Percentiles rank a stretch among this genome's conserved stretches.
phyloP scores from a whole-genome alignment of 257 asterid species.

The Petunia secreta region DNA sequence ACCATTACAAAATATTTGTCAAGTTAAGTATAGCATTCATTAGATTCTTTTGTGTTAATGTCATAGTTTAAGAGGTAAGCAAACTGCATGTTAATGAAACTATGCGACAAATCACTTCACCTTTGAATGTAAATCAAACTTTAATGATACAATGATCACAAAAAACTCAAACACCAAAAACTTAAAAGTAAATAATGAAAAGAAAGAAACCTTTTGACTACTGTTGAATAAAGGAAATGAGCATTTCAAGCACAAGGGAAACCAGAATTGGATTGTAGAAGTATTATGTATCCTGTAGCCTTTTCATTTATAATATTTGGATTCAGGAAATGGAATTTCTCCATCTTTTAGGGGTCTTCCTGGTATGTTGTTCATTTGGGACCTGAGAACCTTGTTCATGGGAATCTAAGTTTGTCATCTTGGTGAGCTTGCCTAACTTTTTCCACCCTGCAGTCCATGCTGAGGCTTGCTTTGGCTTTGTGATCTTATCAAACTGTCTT shows the following conservation, averaged over 20 bases:
- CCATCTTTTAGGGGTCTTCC: constrained; percentile 78
- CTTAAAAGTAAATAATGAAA: constrained; percentile 7
- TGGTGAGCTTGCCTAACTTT: constrained; percentile 69
- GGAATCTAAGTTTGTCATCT: constrained; percentile 46
- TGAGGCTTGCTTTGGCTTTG: constrained; percentile 64
- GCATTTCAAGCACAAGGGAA: neutral
- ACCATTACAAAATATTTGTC: too few relatives aligned
- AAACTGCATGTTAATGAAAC: neutral
- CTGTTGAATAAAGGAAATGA: neutral
- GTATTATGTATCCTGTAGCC: neutral
- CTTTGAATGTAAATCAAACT: neutral
- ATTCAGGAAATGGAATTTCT: constrained; percentile 84
- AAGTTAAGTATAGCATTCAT: too few relatives aligned
- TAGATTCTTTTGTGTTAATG: too few relatives aligned
- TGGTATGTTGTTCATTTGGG: constrained; percentile 43
- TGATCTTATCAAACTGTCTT: constrained; percentile 70
- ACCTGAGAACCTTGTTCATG: constrained; percentile 45
- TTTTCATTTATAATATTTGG: constrained; percentile 7
- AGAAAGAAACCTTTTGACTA: constrained; percentile 14
- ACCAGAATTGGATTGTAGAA: neutral
- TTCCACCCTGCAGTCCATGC: constrained; percentile 88
- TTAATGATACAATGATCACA: constrained; percentile 6
- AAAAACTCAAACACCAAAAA: neutral
- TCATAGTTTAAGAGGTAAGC: too few relatives aligned
- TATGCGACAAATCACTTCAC: neutral